Evolutionary conservation across 2,329 filamentous ascomycete genomes (phyloP).

Genomic region (Thermothelomyces thermophilus): DNA sequence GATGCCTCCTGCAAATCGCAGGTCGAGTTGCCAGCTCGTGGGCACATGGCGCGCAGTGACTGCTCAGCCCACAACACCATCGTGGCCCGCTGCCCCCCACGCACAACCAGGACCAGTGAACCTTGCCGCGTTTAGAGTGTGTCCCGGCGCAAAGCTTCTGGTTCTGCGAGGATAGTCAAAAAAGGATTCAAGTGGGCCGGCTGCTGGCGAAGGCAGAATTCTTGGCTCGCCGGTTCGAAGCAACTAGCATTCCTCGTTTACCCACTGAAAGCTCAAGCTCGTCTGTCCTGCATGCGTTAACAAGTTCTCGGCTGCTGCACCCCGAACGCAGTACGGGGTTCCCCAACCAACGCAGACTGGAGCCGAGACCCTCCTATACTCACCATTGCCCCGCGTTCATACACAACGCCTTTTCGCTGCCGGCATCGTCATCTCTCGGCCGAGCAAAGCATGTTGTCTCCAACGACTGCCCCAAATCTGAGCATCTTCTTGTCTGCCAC

Average conservation of each 20-base stretch:
- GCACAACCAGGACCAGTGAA: constrained; percentile 2
- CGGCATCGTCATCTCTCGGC: constrained; percentile 1
- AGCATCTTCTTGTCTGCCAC: neutral
- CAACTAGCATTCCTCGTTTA: neutral
- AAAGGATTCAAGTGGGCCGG: neutral
- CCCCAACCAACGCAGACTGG: no score
- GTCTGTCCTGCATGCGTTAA: neutral
- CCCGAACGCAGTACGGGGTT: no score
- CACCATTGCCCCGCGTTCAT: constrained; percentile 7
- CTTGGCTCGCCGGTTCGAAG: neutral
- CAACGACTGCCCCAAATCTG: neutral
- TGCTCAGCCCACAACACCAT: constrained; percentile 7
- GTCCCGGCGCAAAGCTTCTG: constrained; percentile 2
- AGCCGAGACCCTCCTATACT: constrained; percentile 14
- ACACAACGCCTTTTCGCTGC: neutral
- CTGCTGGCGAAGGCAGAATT: neutral
- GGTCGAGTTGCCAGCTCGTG: constrained; percentile 18
- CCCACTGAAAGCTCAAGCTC: neutral
- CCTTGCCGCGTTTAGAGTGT: neutral
- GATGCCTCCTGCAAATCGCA: constrained; percentile 22
- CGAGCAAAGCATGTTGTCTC: neutral
- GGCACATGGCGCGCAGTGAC: constrained; percentile 13
- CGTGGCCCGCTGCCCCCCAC: constrained; percentile 1
- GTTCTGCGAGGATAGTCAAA: neutral
- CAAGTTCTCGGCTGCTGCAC: neutral